phyloP scores from a whole-genome alignment of 345 rosid genomes.

The Crucihimalaya himalaica region DNA sequence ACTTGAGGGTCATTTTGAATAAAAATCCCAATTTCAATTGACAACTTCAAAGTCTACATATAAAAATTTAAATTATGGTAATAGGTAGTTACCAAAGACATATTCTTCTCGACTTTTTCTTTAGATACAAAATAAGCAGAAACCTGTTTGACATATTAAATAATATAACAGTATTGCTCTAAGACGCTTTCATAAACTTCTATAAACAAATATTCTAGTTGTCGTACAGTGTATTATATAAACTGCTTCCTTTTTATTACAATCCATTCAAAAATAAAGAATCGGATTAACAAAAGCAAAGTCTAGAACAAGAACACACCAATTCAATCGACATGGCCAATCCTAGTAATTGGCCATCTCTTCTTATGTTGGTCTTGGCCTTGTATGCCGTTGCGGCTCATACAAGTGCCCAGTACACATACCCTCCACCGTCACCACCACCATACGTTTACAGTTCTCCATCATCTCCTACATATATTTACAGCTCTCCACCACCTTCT shows the following conservation, averaged over 20 bases:
- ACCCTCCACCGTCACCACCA: not conserved
- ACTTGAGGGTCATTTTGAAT: too few relatives aligned
- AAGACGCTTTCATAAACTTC: not conserved
- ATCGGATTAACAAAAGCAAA: not conserved
- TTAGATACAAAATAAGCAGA: not conserved
- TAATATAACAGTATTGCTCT: not conserved
- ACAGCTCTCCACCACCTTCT: too few relatives aligned
- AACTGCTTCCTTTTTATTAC: not conserved
- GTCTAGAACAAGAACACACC: not conserved
- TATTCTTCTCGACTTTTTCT: not conserved
- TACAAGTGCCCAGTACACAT: not conserved
- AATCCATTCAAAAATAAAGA: not conserved
- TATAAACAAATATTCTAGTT: not conserved
- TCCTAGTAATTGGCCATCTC: not conserved
- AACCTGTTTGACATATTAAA: not conserved
- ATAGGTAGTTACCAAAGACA: not conserved
- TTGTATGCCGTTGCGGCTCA: not conserved
- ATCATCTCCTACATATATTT: too few relatives aligned
- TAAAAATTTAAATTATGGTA: not conserved
- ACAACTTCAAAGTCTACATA: not conserved
- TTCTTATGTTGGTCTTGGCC: not conserved
- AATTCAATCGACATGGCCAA: not conserved
- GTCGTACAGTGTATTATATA: not conserved
- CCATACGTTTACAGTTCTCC: not conserved
- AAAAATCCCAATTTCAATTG: not conserved